These are phyloP conservation scores for Aspergillus ruber DNA, from an alignment of 2,329 filamentous ascomycete genomes.

Conservation along the genomic window DNA sequence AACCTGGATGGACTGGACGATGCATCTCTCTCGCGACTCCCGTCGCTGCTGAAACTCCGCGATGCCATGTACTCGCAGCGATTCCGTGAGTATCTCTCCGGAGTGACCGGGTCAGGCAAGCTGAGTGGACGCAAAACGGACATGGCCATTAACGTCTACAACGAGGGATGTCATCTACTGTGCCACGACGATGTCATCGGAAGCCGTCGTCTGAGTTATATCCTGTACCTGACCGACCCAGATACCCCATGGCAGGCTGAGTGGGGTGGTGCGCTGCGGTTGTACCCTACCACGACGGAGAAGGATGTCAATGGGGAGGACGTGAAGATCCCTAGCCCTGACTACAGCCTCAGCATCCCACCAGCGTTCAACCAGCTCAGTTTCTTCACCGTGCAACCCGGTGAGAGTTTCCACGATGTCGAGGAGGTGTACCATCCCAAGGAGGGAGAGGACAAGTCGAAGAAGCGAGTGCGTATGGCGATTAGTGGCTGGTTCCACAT, in stretches of 20 bases:
- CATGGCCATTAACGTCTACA: constrained; percentile 99
- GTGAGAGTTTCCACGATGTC: constrained; percentile 98
- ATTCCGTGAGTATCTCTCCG: constrained; percentile 83
- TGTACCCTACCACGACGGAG: constrained; percentile 68
- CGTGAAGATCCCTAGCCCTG: constrained; percentile 72
- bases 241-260: constrained; percentile 82
- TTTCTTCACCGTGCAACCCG: constrained; percentile 96
- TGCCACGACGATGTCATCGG: constrained; percentile 99
- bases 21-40: constrained; percentile 74
- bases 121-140: constrained; percentile 92
- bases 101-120: constrained; percentile 77
- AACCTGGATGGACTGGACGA: constrained; percentile 93
- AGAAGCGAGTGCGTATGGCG: constrained; percentile 74
- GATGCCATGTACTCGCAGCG: constrained; percentile 87
- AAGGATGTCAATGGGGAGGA: constrained; percentile 64
- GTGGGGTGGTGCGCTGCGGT: constrained; percentile 85
- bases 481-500: constrained; percentile 99
- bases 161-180: constrained; percentile 86
- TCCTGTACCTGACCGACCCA: constrained; percentile 89
- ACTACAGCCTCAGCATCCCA: constrained; percentile 75
- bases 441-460: constrained; percentile 54
- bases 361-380: constrained; percentile 96
- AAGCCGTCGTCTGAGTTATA: constrained; percentile 92
- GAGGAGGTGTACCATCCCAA: constrained; percentile 85
- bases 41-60: constrained; percentile 83